Conservation (phyloP, 2,329 filamentous ascomycete species). For the Aureobasidium sp. region DNA sequence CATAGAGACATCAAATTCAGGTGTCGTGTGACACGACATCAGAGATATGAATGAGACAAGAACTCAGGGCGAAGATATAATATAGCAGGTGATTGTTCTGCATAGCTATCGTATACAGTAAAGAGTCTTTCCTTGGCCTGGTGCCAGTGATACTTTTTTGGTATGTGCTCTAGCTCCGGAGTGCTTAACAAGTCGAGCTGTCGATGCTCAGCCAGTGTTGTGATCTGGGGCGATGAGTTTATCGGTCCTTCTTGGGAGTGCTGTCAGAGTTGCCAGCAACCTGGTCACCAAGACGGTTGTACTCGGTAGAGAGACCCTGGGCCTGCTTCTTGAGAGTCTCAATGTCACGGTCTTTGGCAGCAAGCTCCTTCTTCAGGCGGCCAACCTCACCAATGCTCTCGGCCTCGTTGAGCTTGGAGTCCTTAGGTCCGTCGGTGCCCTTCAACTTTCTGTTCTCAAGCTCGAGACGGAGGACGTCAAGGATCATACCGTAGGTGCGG, state of each 20-base stretch:
- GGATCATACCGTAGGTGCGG: slow-evolving; percentile 96
- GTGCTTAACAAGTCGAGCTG: neutral
- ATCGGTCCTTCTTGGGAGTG: slow-evolving; percentile 51
- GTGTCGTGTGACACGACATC: neutral
- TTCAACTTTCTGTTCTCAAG: slow-evolving; percentile 82
- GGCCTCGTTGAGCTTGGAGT: slow-evolving; percentile 64
- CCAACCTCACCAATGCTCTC: slow-evolving; percentile 72
- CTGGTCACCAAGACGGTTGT: slow-evolving; percentile 78
- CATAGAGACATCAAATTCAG: neutral
- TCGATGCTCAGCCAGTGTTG: neutral
- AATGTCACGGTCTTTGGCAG: slow-evolving; percentile 73
- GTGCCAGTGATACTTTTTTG: slow-evolving; percentile 2
- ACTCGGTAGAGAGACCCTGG: slow-evolving; percentile 74
- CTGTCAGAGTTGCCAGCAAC: slow-evolving; percentile 50
- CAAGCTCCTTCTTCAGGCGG: slow-evolving; percentile 58
- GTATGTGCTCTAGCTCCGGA: neutral
- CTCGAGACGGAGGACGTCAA: slow-evolving; percentile 85
- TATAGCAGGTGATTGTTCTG: neutral
- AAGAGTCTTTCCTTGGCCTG: neutral
- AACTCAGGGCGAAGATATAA: neutral
- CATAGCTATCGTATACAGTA: slow-evolving; percentile 5
- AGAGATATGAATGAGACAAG: neutral
- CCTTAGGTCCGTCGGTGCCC: slow-evolving; percentile 56
- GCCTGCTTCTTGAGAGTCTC: slow-evolving; percentile 89
- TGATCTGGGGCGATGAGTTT: slow-evolving; percentile 24